A percentile compares a stretch with the other conserved stretches of the same genome.
Evolutionary conservation across 805 yeast genomes (phyloP).

Genomic region (Yamadazyma olivae): DNA sequence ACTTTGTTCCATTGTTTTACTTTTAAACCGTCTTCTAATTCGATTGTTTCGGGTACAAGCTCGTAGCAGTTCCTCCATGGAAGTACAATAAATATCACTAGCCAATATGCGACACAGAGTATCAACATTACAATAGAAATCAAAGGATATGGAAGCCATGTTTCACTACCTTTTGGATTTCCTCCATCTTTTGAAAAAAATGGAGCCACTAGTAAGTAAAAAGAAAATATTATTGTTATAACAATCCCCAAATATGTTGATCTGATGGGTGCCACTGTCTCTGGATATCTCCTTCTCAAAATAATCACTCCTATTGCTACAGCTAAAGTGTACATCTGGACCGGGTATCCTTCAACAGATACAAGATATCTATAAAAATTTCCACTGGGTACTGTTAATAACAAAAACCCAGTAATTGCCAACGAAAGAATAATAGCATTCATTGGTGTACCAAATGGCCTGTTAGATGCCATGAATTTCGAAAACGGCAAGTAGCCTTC

Average conservation of each 20-base stretch:
- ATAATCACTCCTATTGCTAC: slow-evolving; percentile 58
- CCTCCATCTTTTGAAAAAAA: slow-evolving; percentile 32
- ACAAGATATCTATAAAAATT: slow-evolving; percentile 52
- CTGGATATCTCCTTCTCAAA: slow-evolving; percentile 48
- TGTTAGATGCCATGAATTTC: slow-evolving; percentile 48
- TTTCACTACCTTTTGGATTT: slow-evolving; percentile 39
- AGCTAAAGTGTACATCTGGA: slow-evolving; percentile 47
- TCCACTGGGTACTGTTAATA: slow-evolving; percentile 42
- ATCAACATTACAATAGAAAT: slow-evolving; percentile 41
- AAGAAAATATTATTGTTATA: slow-evolving; percentile 43
- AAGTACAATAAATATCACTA: slow-evolving; percentile 42
- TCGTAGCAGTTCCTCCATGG: slow-evolving; percentile 48
- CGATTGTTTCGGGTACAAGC: slow-evolving; percentile 37
- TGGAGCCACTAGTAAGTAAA: slow-evolving; percentile 52
- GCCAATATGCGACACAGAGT: slow-evolving; percentile 55
- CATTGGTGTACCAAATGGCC: slow-evolving; percentile 56
- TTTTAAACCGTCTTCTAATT: slow-evolving; percentile 55
- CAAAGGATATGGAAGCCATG: slow-evolving; percentile 49
- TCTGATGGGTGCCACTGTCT: slow-evolving; percentile 47
- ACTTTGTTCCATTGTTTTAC: slow-evolving; percentile 55
- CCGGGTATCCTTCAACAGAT: slow-evolving; percentile 50
- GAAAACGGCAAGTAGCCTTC: slow-evolving; percentile 62
- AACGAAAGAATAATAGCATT: slow-evolving; percentile 47
- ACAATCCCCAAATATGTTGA: slow-evolving; percentile 48
- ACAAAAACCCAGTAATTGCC: slow-evolving; percentile 35